A percentile compares a stretch with the other conserved stretches of the same genome.
phyloP scores from a whole-genome alignment of 2,329 filamentous ascomycete genomes.

The Fusarium marasasianum region DNA sequence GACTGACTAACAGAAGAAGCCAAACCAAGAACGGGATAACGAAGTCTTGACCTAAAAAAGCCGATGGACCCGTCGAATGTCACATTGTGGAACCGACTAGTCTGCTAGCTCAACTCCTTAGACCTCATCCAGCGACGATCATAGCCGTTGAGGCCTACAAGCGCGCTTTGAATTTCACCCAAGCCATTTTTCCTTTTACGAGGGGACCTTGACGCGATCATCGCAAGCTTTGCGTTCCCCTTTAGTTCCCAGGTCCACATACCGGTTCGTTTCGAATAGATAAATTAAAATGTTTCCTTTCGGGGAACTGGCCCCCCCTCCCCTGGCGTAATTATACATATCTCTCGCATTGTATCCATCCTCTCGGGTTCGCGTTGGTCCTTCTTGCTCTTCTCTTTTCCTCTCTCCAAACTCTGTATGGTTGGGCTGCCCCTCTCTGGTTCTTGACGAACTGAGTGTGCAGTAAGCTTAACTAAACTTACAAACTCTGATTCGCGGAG shows the following conservation, averaged over 20 bases:
- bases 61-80: not conserved
- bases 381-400: not conserved
- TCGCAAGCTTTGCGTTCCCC: not conserved
- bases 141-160: not conserved
- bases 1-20: not conserved
- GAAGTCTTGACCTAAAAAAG: not conserved
- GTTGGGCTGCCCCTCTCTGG: not conserved
- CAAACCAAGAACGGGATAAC: not conserved
- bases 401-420: not conserved
- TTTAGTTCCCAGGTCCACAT: not conserved
- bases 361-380: constrained; percentile 8
- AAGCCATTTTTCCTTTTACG: not conserved
- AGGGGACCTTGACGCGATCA: not conserved
- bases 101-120: not conserved
- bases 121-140: not conserved
- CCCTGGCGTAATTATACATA: constrained; percentile 19
- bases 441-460: constrained; percentile 7
- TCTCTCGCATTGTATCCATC: not conserved
- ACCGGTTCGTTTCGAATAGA: not conserved
- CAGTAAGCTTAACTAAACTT: not conserved
- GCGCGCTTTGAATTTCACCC: not conserved
- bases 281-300: not conserved
- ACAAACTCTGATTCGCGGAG: not conserved
- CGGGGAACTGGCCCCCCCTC: not conserved
- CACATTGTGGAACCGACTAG: not conserved